A percentile compares a stretch with the other conserved stretches of the same genome.
phyloP scores from a whole-genome alignment of 345 rosid species.

The Eucalyptus camaldulensis region DNA sequence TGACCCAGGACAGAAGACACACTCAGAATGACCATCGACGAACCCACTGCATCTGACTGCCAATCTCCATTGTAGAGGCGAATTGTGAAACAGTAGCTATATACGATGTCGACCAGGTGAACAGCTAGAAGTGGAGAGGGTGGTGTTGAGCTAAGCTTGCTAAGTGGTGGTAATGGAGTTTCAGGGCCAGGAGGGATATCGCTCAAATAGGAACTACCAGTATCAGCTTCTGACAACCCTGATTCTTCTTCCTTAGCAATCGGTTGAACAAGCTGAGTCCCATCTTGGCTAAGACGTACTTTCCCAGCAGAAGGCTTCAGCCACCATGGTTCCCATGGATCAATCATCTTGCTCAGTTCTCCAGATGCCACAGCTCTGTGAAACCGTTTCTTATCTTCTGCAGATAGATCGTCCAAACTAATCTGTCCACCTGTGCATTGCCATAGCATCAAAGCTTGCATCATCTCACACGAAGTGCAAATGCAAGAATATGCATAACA shows the following conservation, averaged over 20 bases:
- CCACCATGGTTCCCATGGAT: constrained; percentile 99
- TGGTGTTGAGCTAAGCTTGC: constrained; percentile 43
- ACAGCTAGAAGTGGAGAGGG: constrained; percentile 67
- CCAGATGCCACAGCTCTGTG: constrained; percentile 85
- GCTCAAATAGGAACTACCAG: constrained; percentile 3
- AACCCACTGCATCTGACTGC: constrained; percentile 58
- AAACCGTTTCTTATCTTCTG: constrained; percentile 66
- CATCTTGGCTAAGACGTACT: constrained; percentile 46
- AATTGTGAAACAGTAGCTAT: constrained; percentile 68
- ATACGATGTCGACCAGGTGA: constrained; percentile 67
- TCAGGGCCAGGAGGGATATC: constrained; percentile 74
- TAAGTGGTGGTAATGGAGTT: constrained; percentile 32
- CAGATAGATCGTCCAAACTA: constrained; percentile 52
- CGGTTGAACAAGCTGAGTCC: constrained; percentile 52
- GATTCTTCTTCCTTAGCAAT: constrained; percentile 9
- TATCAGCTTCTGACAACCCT: not conserved
- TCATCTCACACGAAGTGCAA: not conserved
- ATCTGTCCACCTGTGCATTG: constrained; percentile 33
- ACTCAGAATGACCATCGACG: constrained; percentile 39
- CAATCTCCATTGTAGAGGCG: constrained; percentile 90
- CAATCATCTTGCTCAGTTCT: constrained; percentile 74
- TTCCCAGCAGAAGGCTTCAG: constrained; percentile 48
- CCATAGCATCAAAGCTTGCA: not conserved
- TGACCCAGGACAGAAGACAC: constrained; percentile 66
- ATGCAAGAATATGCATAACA: not conserved